Percentiles rank a stretch among this genome's conserved stretches.
These are phyloP conservation scores for Gaeumannomyces tritici DNA, from an alignment of 2,329 filamentous ascomycete genomes.

Conservation along the genomic window DNA sequence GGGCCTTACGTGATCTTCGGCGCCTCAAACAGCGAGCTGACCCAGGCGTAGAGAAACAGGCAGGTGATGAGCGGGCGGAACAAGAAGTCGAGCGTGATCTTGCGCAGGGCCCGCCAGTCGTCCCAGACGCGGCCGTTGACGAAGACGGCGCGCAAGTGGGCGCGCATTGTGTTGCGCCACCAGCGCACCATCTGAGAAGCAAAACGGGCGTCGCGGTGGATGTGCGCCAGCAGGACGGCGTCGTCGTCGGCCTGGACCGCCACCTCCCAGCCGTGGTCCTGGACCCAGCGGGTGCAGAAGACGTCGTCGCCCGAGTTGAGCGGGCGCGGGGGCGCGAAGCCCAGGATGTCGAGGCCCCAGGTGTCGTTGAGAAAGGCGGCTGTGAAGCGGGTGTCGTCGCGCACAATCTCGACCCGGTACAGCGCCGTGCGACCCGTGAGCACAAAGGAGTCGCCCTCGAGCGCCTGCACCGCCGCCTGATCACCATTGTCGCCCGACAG, in stretches of 20 bases:
- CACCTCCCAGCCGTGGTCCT: constrained; percentile 16
- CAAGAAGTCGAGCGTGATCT: constrained; percentile 12
- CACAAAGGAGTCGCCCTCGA: constrained; percentile 16
- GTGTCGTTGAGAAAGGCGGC: constrained; percentile 12
- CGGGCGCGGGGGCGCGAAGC: background rate
- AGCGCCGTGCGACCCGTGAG: constrained; percentile 18
- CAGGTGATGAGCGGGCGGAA: background rate
- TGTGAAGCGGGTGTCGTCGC: constrained; percentile 13
- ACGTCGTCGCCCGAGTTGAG: constrained; percentile 17
- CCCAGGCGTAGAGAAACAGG: background rate
- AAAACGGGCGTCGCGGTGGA: constrained; percentile 11
- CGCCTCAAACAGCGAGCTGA: no score
- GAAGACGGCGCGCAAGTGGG: constrained; percentile 11
- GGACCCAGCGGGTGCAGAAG: constrained; percentile 18
- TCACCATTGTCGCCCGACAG: constrained; percentile 11
- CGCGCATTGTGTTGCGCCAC: constrained; percentile 13
- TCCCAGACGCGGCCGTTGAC: background rate
- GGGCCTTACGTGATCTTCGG: no score
- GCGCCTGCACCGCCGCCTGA: constrained; percentile 11
- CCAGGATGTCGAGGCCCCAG: constrained; percentile 9
- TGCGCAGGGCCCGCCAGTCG: constrained; percentile 11
- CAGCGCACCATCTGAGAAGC: constrained; percentile 15
- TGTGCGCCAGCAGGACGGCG: constrained; percentile 12
- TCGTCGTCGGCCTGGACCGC: constrained; percentile 15
- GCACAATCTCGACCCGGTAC: constrained; percentile 14